Conservation (phyloP, 208 protist genomes). For the Balamuthia mandrillaris region DNA sequence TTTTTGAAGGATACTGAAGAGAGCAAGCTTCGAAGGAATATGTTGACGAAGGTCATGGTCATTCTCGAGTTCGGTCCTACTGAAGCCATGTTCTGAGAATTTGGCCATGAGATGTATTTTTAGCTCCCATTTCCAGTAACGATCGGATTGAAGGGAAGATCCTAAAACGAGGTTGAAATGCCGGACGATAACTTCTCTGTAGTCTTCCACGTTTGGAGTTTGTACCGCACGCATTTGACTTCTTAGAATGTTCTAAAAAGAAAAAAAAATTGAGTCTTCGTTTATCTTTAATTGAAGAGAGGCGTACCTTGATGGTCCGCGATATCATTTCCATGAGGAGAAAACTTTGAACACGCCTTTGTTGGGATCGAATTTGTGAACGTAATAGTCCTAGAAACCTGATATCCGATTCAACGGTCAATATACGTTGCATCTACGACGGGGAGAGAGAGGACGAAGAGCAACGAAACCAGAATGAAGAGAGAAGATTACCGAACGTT, state of each 20-base stretch:
- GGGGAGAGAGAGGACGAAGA: background rate
- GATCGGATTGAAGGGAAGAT: background rate
- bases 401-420: background rate
- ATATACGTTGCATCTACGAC: background rate
- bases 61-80: background rate
- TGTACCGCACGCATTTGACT: background rate
- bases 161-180: slow-evolving; percentile 19
- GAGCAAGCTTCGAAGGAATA: background rate
- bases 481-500: background rate
- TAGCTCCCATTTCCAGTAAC: slow-evolving; percentile 24
- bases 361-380: background rate
- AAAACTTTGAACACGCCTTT: background rate
- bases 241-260: background rate
- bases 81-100: slow-evolving; percentile 8
- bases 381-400: background rate
- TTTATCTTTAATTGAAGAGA: too few relatives aligned
- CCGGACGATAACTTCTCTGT: background rate
- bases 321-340: slow-evolving; percentile 33
- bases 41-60: slow-evolving; percentile 29
- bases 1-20: slow-evolving; percentile 31
- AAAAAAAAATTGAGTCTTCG: background rate
- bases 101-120: slow-evolving; percentile 18
- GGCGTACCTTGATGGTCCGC: background rate
- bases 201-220: background rate
- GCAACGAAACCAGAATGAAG: background rate